Evolutionary conservation across 805 yeast species (phyloP), one percentile per base, ranked within the genome.

Genomic region (Hanseniaspora occidentalis): DNA sequence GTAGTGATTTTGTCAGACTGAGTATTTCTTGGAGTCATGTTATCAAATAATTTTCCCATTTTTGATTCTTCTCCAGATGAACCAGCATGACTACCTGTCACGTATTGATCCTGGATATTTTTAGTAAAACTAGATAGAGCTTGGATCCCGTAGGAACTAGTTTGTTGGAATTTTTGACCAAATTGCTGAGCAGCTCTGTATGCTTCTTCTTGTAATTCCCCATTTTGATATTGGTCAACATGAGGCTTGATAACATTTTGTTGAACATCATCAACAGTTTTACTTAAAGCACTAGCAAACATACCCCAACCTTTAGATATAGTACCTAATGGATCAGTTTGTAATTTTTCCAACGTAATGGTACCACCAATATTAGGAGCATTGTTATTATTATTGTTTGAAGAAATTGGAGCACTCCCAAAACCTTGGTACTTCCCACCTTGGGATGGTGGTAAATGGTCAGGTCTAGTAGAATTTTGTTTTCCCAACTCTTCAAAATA

Each of bases 351-450:
- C 8, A 82, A 51, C 6, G 81, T 75, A 51, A 84, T 69, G 1
- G 64, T 55, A 39, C 60, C 52, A 14, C 37, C 54, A 29, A 41
- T 41, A 29, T 22, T 27, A 21, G 31, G 37, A 26, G 34, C 29
- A 33, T 54, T 51, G 18, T 49, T 47, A 31, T 45, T 36, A 22
- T 46, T 37, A 39, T 43, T 45, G 44, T 47, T 36, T 31, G 49
- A 31, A 37, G 50, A 54, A 9, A 48, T 49, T 3, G 88, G 84
- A 0, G 85, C 72, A 50, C 77, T 83, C 27, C 97, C 97, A 63
- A 89, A 88, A 1, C 97, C 97, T 46, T 75, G 78, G 57, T 78
- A 88, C 56, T 78, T 82, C 38, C 96, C 97, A 46, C 97, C 97
- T 62, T 88, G 85, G 10, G 89, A 81, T 22, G 97, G 97, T 2